These are phyloP conservation scores for Chlorella variabilis DNA, from an alignment of 163 green algal species.

Conservation along the genomic window DNA sequence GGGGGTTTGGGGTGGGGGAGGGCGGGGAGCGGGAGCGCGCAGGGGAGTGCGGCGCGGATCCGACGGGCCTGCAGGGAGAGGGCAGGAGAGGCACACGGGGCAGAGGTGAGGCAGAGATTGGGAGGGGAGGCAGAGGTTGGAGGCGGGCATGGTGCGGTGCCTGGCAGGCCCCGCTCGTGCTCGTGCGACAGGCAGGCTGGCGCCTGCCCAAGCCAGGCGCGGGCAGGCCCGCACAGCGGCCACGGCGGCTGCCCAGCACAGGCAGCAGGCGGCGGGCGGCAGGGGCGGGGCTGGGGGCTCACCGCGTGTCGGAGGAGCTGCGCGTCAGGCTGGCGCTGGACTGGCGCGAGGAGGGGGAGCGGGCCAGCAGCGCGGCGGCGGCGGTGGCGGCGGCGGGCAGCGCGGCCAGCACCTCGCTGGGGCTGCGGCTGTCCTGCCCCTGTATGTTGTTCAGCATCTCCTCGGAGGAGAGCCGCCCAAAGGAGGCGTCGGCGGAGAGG, in stretches of 20 bases:
- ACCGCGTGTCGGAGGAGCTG: not conserved
- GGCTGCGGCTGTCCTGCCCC: not conserved
- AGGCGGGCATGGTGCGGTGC: too few species aligned
- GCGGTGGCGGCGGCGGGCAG: not conserved
- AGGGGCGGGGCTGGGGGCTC: too few species aligned
- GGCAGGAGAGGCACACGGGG: too few species aligned
- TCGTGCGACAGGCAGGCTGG: too few species aligned
- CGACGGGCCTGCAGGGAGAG: not conserved
- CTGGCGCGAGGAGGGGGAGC: not conserved
- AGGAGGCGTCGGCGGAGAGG: not conserved
- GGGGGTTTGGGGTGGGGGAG: not conserved
- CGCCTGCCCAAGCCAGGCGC: too few species aligned
- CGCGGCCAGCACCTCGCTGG: not conserved
- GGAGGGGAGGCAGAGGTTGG: too few species aligned
- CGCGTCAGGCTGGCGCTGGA: not conserved
- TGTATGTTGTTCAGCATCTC: constrained; percentile 43
- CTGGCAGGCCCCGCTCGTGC: too few species aligned
- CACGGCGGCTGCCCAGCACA: too few species aligned
- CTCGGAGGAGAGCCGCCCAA: constrained; percentile 7
- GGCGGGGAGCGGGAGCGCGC: constrained; percentile 16
- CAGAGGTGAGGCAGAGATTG: too few species aligned
- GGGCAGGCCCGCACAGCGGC: too few species aligned
- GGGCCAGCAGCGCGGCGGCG: not conserved
- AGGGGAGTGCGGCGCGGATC: not conserved
- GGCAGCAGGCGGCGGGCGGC: too few species aligned